Percentiles rank a stretch among this genome's conserved stretches.
Evolutionary conservation across 2,329 filamentous ascomycete species (phyloP).

Genomic region (Penicillium decumbens): DNA sequence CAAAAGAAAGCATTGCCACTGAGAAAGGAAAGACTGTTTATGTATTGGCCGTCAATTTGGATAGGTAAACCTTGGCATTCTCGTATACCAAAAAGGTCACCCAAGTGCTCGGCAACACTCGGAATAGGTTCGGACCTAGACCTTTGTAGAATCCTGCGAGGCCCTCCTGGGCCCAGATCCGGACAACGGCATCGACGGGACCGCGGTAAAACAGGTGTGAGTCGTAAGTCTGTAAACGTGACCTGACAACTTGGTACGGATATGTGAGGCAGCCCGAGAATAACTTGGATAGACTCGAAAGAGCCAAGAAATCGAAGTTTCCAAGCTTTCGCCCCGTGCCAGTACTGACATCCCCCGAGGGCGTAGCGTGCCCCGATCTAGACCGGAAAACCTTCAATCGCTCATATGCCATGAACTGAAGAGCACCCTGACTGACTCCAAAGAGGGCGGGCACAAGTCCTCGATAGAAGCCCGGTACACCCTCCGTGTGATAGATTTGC

Average conservation of each 20-base stretch:
- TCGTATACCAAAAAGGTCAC: conserved; percentile 97
- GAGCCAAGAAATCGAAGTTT: conserved; percentile 71
- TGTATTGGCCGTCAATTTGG: not conserved
- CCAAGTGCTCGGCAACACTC: conserved; percentile 91
- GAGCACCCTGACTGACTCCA: conserved; percentile 84
- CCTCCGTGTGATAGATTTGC: conserved; percentile 66
- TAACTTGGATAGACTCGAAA: conserved; percentile 78
- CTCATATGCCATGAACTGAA: conserved; percentile 96
- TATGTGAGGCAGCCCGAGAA: conserved; percentile 88
- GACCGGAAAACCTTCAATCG: conserved; percentile 60
- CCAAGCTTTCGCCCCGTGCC: conserved; percentile 45
- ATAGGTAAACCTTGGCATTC: conserved; percentile 72
- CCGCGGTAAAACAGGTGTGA: conserved; percentile 69
- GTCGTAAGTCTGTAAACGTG: conserved; percentile 83
- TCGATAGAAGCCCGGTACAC: conserved; percentile 75
- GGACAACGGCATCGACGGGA: conserved; percentile 64
- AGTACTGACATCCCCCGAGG: conserved; percentile 28
- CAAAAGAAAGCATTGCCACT: too few relatives aligned
- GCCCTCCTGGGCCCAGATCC: conserved; percentile 77
- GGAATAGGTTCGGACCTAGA: conserved; percentile 77
- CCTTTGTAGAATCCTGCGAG: conserved; percentile 85
- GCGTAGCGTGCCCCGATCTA: conserved; percentile 22
- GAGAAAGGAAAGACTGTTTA: too few relatives aligned
- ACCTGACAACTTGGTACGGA: conserved; percentile 88
- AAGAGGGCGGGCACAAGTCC: conserved; percentile 77